Evolutionary conservation across 257 asterid genomes (phyloP).

Genomic region (Catharanthus roseus): DNA sequence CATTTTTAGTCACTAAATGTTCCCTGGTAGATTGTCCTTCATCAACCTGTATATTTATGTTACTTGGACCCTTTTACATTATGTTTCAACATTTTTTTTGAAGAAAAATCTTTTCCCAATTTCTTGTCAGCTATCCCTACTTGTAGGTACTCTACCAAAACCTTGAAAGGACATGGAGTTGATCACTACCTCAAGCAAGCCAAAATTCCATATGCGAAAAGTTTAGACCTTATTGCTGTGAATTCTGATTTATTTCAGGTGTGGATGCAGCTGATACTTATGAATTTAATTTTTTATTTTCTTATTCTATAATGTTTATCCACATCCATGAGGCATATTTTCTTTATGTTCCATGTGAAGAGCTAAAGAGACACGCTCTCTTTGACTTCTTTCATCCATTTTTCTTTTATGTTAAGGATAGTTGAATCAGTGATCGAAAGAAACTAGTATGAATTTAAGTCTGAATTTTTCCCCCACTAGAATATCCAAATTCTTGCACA

Average conservation of each 20-base stretch:
- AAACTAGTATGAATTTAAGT: not conserved
- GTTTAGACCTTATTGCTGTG: constrained; percentile 44
- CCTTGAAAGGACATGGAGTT: constrained; percentile 25
- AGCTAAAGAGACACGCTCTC: not conserved
- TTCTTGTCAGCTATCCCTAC: constrained; percentile 16
- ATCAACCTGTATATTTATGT: not conserved
- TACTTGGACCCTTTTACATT: not conserved
- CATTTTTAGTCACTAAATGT: constrained; percentile 31
- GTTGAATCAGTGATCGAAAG: not conserved
- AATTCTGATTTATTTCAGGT: constrained; percentile 56
- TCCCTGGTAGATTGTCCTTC: constrained; percentile 46
- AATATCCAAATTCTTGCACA: not conserved
- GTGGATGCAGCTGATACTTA: constrained; percentile 3
- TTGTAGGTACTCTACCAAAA: constrained; percentile 51
- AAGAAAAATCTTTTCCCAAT: constrained; percentile 5
- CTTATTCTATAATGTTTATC: too few species aligned
- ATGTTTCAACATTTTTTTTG: constrained; percentile 9
- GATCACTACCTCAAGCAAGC: constrained; percentile 33
- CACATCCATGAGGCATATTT: not conserved
- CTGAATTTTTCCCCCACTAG: not conserved
- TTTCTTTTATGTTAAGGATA: not conserved
- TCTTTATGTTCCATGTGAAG: not conserved
- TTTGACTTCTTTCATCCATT: not conserved
- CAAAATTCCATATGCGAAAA: constrained; percentile 29
- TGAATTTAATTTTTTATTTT: not conserved